phyloP scores from a whole-genome alignment of 495 filamentous ascomycete species.

The Neurospora sp. region DNA sequence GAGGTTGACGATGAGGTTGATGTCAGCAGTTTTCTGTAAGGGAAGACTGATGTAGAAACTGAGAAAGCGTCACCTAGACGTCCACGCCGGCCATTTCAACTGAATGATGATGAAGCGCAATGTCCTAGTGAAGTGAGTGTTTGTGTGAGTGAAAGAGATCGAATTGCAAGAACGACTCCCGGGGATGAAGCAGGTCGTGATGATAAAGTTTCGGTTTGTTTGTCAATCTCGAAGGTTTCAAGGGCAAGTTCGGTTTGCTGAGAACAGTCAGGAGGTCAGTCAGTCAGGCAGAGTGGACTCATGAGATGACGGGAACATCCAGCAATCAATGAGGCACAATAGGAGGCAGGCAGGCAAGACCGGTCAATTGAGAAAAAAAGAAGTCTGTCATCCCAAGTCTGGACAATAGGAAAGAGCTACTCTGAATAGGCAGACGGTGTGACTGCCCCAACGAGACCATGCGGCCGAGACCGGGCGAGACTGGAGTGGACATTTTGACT shows the following conservation, averaged over 20 bases:
- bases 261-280: not conserved
- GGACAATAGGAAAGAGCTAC: not conserved
- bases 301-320: not conserved
- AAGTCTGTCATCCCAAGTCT: not conserved
- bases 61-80: not conserved
- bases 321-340: not conserved
- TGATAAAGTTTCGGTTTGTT: not conserved
- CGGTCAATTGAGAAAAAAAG: not conserved
- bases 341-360: not conserved
- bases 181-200: not conserved
- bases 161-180: not conserved
- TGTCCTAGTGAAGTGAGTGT: not conserved
- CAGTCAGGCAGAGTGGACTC: not conserved
- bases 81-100: not conserved
- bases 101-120: not conserved
- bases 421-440: not conserved
- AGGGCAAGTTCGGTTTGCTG: not conserved
- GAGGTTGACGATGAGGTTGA: not conserved
- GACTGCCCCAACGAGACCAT: not conserved
- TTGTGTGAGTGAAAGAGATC: not conserved
- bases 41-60: not conserved
- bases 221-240: not conserved
- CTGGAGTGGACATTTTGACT: not conserved
- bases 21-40: not conserved
- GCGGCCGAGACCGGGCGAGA: not conserved